Base-by-base conservation (phyloP, 768 basidiomycete species). In the Serendipita sp. region DNA sequence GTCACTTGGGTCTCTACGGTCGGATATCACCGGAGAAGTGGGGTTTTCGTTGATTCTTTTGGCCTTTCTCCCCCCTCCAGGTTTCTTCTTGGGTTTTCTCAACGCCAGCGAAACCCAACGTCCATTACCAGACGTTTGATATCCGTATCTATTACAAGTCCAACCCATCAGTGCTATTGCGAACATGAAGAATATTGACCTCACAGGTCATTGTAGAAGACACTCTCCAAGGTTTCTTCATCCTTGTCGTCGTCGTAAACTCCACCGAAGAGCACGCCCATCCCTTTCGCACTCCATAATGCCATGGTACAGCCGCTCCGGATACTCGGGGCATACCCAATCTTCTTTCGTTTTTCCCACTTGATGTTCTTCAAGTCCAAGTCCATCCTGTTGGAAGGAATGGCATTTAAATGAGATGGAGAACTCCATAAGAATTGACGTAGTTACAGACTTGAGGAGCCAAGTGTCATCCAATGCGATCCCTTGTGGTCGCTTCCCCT, bases 391-490 rank as follows among this genome's bases (percentile, higher is more conserved):
- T 65, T 38, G 34, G 7, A 38, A 38, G 5, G 62, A 34, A 26
- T 42, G 51, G 72, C 67, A 7, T 71, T 63, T 13, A 68, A 69
- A 34, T 71, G 68, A 20, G 16, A 58, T 16, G n/a, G 26, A 4
- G 43, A 26, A 14, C n/a, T 56, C 42, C 38, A 62, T 51, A 14
- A 38, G 14, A 38, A 14, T 7, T 38, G 14, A 14, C 20, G 41
- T 22, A 4, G 38, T 53, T 13, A 72, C 79, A 2, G 62, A 88
- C 86, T 81, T 80, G 3, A 96, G 77, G 61, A 92, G 76, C 93
- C 91, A 96, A 0, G 88, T 90, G 69, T 96, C 91, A 17, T 91
- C 89, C 3, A 94, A 77, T 75, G 88, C 90, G n/a, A 91, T 76
- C 0, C 92, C 92, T 13, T 90, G 74, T 0, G 88, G 84, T 1